Evolutionary conservation across 192 early-diverging fungal species (phyloP).

Genomic region (Linnemannia exigua): DNA sequence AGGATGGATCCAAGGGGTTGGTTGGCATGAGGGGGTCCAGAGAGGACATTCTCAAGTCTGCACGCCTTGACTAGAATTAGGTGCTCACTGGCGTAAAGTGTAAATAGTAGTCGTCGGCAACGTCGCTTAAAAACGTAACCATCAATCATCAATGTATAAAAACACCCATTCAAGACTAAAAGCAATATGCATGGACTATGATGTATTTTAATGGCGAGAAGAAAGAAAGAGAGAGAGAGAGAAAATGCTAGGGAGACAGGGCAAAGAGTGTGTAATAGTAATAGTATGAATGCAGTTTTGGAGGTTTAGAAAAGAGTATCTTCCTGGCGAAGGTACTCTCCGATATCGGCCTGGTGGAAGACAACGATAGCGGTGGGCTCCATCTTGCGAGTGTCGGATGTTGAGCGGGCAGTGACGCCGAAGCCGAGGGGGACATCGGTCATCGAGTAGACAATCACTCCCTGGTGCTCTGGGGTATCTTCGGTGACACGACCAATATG

Average conservation of each 20-base stretch:
- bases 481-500: slow-evolving; percentile 98
- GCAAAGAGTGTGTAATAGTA: neutral
- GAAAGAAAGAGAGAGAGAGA: neutral
- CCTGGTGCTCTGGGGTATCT: slow-evolving; percentile 98
- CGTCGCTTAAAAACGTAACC: neutral
- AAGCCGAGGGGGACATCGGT: slow-evolving; percentile 95
- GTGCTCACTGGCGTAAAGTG: neutral
- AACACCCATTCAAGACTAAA: neutral
- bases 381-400: slow-evolving; percentile 91
- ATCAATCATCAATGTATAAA: neutral
- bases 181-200: slow-evolving; percentile 4
- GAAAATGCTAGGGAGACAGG: neutral
- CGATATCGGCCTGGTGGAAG: slow-evolving; percentile 98
- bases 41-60: slow-evolving; percentile 26
- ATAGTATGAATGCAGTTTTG: neutral
- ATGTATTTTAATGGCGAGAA: slow-evolving; percentile 3
- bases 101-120: too few species aligned
- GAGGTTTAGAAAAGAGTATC: slow-evolving; percentile 75
- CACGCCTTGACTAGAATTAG: neutral
- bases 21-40: neutral
- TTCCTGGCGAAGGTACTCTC: slow-evolving; percentile 93
- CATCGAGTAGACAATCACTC: slow-evolving; percentile 96
- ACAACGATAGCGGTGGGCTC: slow-evolving; percentile 95
- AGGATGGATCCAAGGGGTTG: neutral
- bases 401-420: slow-evolving; percentile 96